A percentile compares a stretch with the other conserved stretches of the same genome.
Evolutionary conservation across 306 rosid genomes (phyloP).

Genomic region (Prunus mongolica): DNA sequence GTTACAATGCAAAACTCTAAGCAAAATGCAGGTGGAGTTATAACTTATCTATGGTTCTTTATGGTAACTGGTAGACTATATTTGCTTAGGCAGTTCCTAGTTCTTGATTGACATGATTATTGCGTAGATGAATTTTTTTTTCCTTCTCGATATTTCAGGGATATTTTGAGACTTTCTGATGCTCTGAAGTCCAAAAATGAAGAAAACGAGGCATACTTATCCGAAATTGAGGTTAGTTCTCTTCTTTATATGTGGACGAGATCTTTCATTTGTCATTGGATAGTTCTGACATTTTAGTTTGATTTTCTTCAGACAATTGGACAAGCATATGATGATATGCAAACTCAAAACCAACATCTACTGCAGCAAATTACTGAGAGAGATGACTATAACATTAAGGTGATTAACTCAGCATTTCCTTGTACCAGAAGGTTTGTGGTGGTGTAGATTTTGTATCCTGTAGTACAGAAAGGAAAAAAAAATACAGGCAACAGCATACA

Average conservation of each 20-base stretch:
- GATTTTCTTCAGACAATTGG: constrained; percentile 71
- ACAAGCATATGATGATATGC: constrained; percentile 97
- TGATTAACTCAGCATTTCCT: constrained; percentile 17
- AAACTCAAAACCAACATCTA: constrained; percentile 94
- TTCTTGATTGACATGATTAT: not conserved
- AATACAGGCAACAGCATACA: not conserved
- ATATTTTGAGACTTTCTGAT: constrained; percentile 46
- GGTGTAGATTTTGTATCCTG: not conserved
- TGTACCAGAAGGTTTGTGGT: not conserved
- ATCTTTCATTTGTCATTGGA: constrained; percentile 6
- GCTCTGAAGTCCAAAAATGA: constrained; percentile 71
- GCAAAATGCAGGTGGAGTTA: not conserved
- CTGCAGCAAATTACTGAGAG: constrained; percentile 95
- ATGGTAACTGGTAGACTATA: not conserved
- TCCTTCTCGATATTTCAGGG: constrained; percentile 50
- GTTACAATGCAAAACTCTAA: not conserved
- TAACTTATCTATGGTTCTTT: not conserved
- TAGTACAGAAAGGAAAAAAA: not conserved
- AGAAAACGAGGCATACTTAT: constrained; percentile 85
- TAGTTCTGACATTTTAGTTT: constrained; percentile 16
- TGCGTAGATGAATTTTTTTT: not conserved
- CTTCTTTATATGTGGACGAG: constrained; percentile 17
- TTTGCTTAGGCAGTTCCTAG: not conserved
- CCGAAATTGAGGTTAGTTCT: constrained; percentile 89
- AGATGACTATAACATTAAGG: constrained; percentile 98